phyloP scores from a whole-genome alignment of 148 eudicot species.

The Diospyros kaki region DNA sequence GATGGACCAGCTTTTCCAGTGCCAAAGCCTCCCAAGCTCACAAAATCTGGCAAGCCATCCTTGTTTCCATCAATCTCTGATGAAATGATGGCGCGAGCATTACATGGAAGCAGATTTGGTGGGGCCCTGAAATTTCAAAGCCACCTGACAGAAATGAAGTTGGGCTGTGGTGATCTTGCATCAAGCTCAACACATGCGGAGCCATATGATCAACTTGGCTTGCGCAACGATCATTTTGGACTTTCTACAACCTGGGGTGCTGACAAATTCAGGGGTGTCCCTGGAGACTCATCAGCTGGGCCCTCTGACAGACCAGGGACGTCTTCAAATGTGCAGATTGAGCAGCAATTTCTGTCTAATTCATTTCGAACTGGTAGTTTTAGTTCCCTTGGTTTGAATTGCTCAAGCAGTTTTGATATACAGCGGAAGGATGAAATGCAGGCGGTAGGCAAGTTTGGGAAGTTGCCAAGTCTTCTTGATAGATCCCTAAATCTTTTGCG shows the following conservation, averaged over 20 bases:
- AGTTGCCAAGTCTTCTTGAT: slow-evolving; percentile 35
- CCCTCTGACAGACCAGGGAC: slow-evolving; percentile 41
- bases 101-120: slow-evolving; percentile 56
- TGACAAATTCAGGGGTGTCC: slow-evolving; percentile 38
- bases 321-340: slow-evolving; percentile 37
- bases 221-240: slow-evolving; percentile 28
- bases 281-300: slow-evolving; percentile 40
- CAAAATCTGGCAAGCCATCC: slow-evolving; percentile 39
- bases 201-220: slow-evolving; percentile 33
- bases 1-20: slow-evolving; percentile 38
- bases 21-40: slow-evolving; percentile 33
- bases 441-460: slow-evolving; percentile 23
- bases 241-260: slow-evolving; percentile 40
- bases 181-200: slow-evolving; percentile 36
- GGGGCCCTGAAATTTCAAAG: slow-evolving; percentile 50
- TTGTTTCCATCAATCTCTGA: slow-evolving; percentile 64
- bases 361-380: slow-evolving; percentile 37
- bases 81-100: slow-evolving; percentile 75
- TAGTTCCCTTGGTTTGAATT: slow-evolving; percentile 30
- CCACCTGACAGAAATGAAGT: slow-evolving; percentile 82
- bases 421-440: slow-evolving; percentile 31
- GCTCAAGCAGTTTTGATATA: slow-evolving; percentile 28
- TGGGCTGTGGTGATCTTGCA: slow-evolving; percentile 61
- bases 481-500: slow-evolving; percentile 30
- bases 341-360: slow-evolving; percentile 41